Base-by-base conservation (phyloP, 331 rosid species). In the Arachis monticola region DNA sequence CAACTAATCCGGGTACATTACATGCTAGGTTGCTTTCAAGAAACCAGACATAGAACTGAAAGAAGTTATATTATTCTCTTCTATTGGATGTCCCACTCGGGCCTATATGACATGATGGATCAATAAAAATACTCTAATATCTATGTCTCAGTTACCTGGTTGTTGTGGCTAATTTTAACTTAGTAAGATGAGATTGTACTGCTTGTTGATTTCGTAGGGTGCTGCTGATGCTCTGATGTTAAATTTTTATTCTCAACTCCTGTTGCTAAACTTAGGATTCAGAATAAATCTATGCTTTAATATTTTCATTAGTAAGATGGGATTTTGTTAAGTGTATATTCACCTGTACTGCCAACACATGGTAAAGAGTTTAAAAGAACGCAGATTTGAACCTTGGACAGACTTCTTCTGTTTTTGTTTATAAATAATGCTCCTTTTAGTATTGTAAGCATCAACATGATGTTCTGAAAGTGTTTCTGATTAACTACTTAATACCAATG, bases 1-100 rank as follows among this genome's bases (percentile, higher is more conserved):
- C 86, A 85, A 58, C 64, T 85, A 60, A 83, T 86, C 79, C 80
- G 69, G 90, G 97, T 87, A 82, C 52, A 2, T 73, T 70, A 45
- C 38, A 22, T 77, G 71, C 62, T 42, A 59, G 64, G 65, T 73
- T 41, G 66, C 77, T 63, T 72, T 79, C 22, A 41, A 57, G 64
- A 17, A n/a, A n/a, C 61, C n/a, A 17, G 22, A 17, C 22, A 17
- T 17, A 51, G 12, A 46, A 46, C 40, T 35, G 10, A 46, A 46
- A 48, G 8, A 38, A 9, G 71, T 64, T 13, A 31, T 31, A 30
- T 5, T 75, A 67, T 56, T 52, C 60, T 66, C 11, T 22, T 30
- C 42, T 47, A 17, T 17, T 17, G 22, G 22, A 17, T 17, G 22
- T 17, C 22, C 22, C 22, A 17, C 22, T 17, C 22, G 22, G 22